phyloP scores from a whole-genome alignment of 352 stramenopile genomes.

The Globisporangium carolinianum region DNA sequence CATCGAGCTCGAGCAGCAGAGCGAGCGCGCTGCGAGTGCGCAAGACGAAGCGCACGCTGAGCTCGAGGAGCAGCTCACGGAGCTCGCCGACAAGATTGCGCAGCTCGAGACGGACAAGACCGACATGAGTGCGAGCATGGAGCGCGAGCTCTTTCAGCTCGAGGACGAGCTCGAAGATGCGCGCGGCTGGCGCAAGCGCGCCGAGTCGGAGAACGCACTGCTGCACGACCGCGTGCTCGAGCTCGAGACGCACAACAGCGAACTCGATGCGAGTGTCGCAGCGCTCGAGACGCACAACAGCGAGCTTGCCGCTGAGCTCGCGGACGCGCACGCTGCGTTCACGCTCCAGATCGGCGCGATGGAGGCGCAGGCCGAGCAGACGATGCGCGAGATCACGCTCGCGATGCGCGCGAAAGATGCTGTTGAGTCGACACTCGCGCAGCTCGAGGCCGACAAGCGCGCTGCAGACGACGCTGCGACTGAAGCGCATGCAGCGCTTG shows the following conservation, averaged over 20 bases:
- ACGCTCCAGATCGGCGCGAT: slow-evolving; percentile 18
- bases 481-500: background rate
- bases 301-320: slow-evolving; percentile 21
- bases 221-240: slow-evolving; percentile 31
- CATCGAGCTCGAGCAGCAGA: slow-evolving; percentile 34
- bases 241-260: slow-evolving; percentile 24
- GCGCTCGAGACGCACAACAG: slow-evolving; percentile 27
- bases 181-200: slow-evolving; percentile 33
- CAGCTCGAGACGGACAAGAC: slow-evolving; percentile 49
- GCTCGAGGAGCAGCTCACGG: slow-evolving; percentile 48
- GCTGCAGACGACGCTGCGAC: slow-evolving; percentile 5
- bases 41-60: slow-evolving; percentile 47
- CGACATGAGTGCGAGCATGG: slow-evolving; percentile 12
- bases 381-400: slow-evolving; percentile 26
- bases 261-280: slow-evolving; percentile 17
- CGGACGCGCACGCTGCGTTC: slow-evolving; percentile 18
- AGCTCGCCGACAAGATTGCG: slow-evolving; percentile 47
- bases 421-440: slow-evolving; percentile 14
- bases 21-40: slow-evolving; percentile 24
- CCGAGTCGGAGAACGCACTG: slow-evolving; percentile 36
- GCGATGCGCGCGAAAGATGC: slow-evolving; percentile 22
- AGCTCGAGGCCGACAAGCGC: slow-evolving; percentile 12
- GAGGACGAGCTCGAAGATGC: slow-evolving; percentile 48
- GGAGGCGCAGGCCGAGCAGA: slow-evolving; percentile 26
- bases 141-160: slow-evolving; percentile 12